Conservation (phyloP, 768 basidiomycete genomes). For the Hortiboletus campestris region DNA sequence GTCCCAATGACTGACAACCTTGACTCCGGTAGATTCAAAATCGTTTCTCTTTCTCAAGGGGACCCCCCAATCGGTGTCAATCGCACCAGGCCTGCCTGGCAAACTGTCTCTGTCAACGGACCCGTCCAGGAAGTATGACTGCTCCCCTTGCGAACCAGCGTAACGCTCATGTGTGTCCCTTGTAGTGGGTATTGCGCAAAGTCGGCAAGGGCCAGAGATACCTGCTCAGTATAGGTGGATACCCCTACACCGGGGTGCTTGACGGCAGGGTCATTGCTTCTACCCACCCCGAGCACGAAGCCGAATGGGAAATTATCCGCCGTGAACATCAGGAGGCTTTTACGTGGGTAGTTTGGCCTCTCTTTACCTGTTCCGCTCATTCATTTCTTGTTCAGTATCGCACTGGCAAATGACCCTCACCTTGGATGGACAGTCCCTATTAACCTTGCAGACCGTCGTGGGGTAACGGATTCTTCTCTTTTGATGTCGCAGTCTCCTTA, state of each 20-base stretch:
- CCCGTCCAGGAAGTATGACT: not conserved
- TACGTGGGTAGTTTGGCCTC: not conserved
- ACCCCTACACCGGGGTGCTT: not conserved
- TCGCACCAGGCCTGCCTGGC: not conserved
- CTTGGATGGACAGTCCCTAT: not conserved
- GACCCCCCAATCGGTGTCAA: not conserved
- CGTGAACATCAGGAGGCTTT: not conserved
- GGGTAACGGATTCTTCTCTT: not conserved
- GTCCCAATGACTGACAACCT: not conserved
- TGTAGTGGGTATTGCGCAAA: not conserved
- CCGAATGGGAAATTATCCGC: not conserved
- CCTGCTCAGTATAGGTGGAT: not conserved
- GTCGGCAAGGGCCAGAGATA: not conserved
- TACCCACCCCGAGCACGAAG: not conserved
- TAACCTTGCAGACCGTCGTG: fast-evolving
- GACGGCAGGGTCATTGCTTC: not conserved
- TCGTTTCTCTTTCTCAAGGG: not conserved
- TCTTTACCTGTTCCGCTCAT: not conserved
- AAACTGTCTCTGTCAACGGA: not conserved
- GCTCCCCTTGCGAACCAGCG: no score
- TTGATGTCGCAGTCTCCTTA: not conserved
- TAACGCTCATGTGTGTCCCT: not conserved
- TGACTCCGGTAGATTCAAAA: not conserved
- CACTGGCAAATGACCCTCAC: fast-evolving
- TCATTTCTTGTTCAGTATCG: not conserved